phyloP scores from a whole-genome alignment of 441 rosid species.

The Euphorbia corollata region DNA sequence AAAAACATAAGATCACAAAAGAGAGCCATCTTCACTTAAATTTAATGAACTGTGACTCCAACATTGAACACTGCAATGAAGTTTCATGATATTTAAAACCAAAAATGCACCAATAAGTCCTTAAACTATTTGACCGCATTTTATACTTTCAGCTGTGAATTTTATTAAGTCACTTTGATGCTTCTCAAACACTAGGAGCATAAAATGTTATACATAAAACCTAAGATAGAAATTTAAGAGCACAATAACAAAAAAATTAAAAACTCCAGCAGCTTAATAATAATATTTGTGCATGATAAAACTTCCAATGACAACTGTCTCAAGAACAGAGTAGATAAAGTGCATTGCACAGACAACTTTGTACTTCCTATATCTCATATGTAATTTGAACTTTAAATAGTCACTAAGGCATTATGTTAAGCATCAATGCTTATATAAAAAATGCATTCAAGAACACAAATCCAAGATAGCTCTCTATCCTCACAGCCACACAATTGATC shows the following conservation, averaged over 20 bases:
- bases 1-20: conserved; percentile 1
- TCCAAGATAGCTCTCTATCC: background rate
- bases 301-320: background rate
- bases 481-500: background rate
- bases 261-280: background rate
- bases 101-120: background rate
- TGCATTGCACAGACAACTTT: background rate
- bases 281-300: background rate
- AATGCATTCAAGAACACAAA: background rate
- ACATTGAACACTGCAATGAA: background rate
- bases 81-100: background rate
- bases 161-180: background rate
- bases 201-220: background rate
- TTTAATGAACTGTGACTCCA: background rate
- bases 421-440: conserved; percentile 1
- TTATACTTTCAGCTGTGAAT: background rate
- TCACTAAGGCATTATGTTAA: background rate
- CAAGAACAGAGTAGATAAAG: conserved; percentile 1
- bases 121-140: background rate
- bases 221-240: background rate
- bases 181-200: background rate
- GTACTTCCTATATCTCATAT: background rate
- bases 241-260: background rate
- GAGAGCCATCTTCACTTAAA: conserved; percentile 1
- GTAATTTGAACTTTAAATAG: background rate